Base-by-base conservation (phyloP, 2,329 filamentous ascomycete species). In the Hypocrella siamensis region DNA sequence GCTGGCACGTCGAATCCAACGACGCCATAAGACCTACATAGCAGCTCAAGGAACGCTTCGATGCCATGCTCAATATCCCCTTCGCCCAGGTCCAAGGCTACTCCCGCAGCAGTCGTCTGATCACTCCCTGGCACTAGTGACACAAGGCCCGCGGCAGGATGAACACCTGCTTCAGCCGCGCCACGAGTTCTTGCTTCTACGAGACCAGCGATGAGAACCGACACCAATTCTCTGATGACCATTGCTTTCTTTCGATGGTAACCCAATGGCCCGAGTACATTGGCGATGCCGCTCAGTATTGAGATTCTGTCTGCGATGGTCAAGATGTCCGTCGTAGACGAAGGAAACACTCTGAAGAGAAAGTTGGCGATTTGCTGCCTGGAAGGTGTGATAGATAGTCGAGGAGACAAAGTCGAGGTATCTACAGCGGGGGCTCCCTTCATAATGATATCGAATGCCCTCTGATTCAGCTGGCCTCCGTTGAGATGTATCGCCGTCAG, bases 91-190 rank as follows among this genome's bases (percentile, higher is more conserved):
- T 78, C 73, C 19, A 79, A 57, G 12, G 35, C 35, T 3, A 63
- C 67, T 21, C 66, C 60, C 6, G 64, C 58, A 8, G 66, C 67
- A 35, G 60, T 64, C 15, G 52, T 53, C 26, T 63, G 63, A 1
- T 63, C 61, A 35, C 57, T 60, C 3, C 58, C 53, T 9, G 69
- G 60, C 40, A 75, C 79, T 19, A 90, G 59, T 10, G 78, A 76
- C 17, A 84, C 76, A 31, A 94, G 60, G 0, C 84, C 86, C 8
- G 88, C 84, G 14, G 88, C 88, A 26, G 90, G 90, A 55, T 96
- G 88, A 22, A 98, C 83, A 4, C 88, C 90, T 46, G 90, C 82
- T 48, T 96, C 90, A n/a, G 90, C 86, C 26, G 90, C 90, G 19
- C 88, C 88, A 30, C 88, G 70, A 29, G 92, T 94, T 25, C 90